Percentiles rank a stretch among this genome's conserved stretches.
phyloP scores from a whole-genome alignment of 208 protist genomes.

The Phytomonas sp. region DNA sequence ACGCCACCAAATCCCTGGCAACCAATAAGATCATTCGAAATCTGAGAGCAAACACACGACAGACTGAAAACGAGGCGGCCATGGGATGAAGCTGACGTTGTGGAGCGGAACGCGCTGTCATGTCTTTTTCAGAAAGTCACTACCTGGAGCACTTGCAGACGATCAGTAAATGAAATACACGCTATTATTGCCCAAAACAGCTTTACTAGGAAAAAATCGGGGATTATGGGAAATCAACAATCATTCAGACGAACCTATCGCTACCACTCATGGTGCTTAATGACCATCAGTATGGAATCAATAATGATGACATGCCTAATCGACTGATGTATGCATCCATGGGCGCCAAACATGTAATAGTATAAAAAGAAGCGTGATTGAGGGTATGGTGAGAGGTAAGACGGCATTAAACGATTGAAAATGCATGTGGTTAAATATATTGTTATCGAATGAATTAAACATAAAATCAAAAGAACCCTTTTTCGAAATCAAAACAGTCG shows the following conservation, averaged over 20 bases:
- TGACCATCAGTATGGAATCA: not conserved
- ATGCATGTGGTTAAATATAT: not conserved
- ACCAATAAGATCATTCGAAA: conserved; percentile 84
- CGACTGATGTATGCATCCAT: not conserved
- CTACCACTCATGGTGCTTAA: not conserved
- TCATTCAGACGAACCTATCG: not conserved
- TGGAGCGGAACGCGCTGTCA: not conserved
- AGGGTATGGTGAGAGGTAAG: not conserved
- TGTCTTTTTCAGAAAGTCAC: not conserved
- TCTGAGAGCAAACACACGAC: conserved; percentile 41
- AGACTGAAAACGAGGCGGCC: conserved; percentile 66
- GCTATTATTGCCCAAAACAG: not conserved
- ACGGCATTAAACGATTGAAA: not conserved
- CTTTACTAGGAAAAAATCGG: not conserved
- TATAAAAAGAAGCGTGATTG: not conserved
- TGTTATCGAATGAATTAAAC: not conserved
- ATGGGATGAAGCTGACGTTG: not conserved
- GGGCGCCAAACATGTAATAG: not conserved
- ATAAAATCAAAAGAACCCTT: not conserved
- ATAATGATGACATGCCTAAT: not conserved
- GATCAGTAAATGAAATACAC: not conserved
- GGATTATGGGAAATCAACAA: not conserved
- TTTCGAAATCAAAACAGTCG: not conserved
- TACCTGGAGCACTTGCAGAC: not conserved
- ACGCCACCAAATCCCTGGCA: conserved; percentile 26